phyloP scores from a whole-genome alignment of 176 grass and related monocot genomes.

The Calamus simplicifolius region DNA sequence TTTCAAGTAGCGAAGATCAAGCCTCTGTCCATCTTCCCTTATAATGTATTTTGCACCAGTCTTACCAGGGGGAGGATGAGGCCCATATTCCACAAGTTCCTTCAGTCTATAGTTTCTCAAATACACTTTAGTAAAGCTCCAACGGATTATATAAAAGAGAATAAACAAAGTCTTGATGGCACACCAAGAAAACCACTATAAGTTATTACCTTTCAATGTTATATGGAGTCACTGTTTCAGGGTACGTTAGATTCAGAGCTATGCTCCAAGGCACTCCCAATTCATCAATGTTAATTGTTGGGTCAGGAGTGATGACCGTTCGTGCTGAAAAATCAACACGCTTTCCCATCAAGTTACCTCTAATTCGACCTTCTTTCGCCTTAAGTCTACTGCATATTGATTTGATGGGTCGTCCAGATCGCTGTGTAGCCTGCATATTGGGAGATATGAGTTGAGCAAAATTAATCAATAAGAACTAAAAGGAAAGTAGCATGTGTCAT shows the following conservation, averaged over 20 bases:
- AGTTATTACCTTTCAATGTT: constrained; percentile 82
- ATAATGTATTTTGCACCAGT: constrained; percentile 95
- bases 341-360: constrained; percentile 98
- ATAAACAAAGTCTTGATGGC: no score
- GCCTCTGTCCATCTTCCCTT: constrained; percentile 89
- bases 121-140: no score
- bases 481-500: not conserved
- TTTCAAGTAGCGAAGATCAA: constrained; percentile 90
- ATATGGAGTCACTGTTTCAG: constrained; percentile 95
- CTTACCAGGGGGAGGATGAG: constrained; percentile 85
- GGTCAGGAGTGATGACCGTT: constrained; percentile 89
- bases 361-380: constrained; percentile 96
- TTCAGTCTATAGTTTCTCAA: constrained; percentile 37
- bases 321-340: constrained; percentile 95
- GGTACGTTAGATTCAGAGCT: constrained; percentile 90
- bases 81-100: constrained; percentile 92
- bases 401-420: constrained; percentile 93
- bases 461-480: constrained; percentile 1
- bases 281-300: constrained; percentile 95
- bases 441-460: constrained; percentile 8
- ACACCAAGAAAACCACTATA: not conserved
- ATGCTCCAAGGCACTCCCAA: constrained; percentile 98
- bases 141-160: no score
- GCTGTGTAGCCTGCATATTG: constrained; percentile 70
- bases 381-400: constrained; percentile 96